These are phyloP conservation scores for Bretschneidera sinensis DNA, from an alignment of 345 rosid species.

Conservation along the genomic window DNA sequence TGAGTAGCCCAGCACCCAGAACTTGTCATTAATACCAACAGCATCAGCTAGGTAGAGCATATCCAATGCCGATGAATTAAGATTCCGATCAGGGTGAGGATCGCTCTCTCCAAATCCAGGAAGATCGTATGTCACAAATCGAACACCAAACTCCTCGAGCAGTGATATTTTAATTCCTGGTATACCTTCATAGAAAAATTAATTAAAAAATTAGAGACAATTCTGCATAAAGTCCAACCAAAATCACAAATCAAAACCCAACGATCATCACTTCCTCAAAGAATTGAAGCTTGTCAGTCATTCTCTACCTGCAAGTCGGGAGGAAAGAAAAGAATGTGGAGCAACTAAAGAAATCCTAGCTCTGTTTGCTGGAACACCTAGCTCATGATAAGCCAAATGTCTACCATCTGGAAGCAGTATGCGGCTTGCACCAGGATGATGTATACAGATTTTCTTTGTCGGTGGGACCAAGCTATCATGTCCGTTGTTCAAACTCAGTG, in stretches of 20 bases:
- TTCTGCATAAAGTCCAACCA: conserved; percentile 3
- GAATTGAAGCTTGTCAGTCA: conserved; percentile 2
- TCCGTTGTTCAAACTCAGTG: conserved; percentile 40
- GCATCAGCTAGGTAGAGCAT: conserved; percentile 67
- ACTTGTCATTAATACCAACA: conserved; percentile 52
- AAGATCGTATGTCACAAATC: conserved; percentile 79
- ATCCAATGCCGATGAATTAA: conserved; percentile 80
- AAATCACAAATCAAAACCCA: not conserved
- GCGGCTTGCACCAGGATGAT: conserved; percentile 64
- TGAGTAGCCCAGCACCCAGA: conserved; percentile 88
- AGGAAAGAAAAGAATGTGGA: conserved; percentile 81
- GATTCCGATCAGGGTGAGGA: conserved; percentile 69
- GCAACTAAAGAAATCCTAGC: conserved; percentile 68
- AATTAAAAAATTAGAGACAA: conserved; percentile 4
- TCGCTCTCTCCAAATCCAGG: conserved; percentile 99
- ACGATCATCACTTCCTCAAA: not conserved
- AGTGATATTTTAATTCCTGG: conserved; percentile 70
- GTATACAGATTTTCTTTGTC: conserved; percentile 51
- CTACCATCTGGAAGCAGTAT: conserved; percentile 82
- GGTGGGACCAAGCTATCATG: conserved; percentile 28
- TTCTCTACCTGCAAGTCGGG: conserved; percentile 72
- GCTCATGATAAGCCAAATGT: conserved; percentile 63
- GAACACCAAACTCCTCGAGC: conserved; percentile 76
- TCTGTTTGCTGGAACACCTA: conserved; percentile 64
- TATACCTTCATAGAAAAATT: conserved; percentile 42